Percentiles rank a stretch among this genome's conserved stretches.
These are phyloP conservation scores for Arxiozyma bovina DNA, from an alignment of 1,139 yeast genomes.

Conservation along the genomic window DNA sequence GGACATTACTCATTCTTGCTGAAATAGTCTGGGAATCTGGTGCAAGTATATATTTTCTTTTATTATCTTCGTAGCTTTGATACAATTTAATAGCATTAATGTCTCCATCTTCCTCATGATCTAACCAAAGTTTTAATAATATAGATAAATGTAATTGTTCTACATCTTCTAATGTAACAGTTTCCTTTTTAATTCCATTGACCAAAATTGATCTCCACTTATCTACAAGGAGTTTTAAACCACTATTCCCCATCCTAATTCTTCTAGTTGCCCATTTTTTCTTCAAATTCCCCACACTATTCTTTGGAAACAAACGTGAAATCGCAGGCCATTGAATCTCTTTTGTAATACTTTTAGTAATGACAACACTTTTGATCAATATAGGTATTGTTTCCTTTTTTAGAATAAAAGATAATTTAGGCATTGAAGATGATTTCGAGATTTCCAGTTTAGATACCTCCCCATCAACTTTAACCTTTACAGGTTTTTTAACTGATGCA, in stretches of 20 bases:
- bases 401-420: constrained; percentile 1
- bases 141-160: constrained; percentile 25
- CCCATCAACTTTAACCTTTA: neutral
- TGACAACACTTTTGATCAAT: constrained; percentile 25
- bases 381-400: neutral
- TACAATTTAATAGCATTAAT: constrained; percentile 17
- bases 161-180: constrained; percentile 25
- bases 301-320: constrained; percentile 25
- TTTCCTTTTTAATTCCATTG: constrained; percentile 24
- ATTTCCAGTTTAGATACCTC: neutral
- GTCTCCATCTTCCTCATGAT: constrained; percentile 15
- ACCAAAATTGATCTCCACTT: constrained; percentile 29
- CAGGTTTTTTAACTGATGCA: neutral
- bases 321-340: constrained; percentile 29
- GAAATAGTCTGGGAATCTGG: constrained; percentile 9
- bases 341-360: constrained; percentile 29
- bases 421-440: neutral
- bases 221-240: constrained; percentile 28
- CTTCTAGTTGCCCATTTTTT: constrained; percentile 29
- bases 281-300: constrained; percentile 26
- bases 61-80: constrained; percentile 22
- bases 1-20: constrained; percentile 18
- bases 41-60: constrained; percentile 20
- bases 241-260: constrained; percentile 28
- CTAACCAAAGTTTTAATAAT: constrained; percentile 24